A percentile compares a stretch with the other conserved stretches of the same genome.
These are phyloP conservation scores for Leccinum angustisporum DNA, from an alignment of 1,284 basidiomycete species.

Conservation along the genomic window DNA sequence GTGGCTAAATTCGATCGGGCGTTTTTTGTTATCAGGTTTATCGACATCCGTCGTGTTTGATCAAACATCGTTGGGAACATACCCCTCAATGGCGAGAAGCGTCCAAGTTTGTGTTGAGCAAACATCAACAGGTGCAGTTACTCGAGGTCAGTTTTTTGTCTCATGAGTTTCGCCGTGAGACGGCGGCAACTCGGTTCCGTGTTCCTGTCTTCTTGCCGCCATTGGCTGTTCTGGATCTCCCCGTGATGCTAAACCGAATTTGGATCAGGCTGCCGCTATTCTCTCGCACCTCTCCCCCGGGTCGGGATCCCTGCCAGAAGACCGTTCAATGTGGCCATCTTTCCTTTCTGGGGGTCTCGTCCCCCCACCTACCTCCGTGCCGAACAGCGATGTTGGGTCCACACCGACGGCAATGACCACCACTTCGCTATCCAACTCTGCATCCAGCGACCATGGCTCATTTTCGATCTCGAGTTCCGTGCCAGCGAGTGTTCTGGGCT, in stretches of 20 bases:
- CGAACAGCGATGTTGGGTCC: slow-evolving; percentile 16
- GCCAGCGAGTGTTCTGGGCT: slow-evolving; percentile 30
- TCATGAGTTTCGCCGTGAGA: background rate
- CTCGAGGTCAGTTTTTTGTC: slow-evolving; percentile 65
- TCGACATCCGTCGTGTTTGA: slow-evolving; percentile 90
- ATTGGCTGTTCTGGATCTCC: background rate
- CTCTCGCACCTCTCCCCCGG: slow-evolving; percentile 78
- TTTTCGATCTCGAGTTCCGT: slow-evolving; percentile 44
- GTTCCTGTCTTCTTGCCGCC: slow-evolving; percentile 5
- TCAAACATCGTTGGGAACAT: slow-evolving; percentile 98
- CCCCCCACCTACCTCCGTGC: slow-evolving; percentile 47
- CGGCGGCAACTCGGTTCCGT: background rate
- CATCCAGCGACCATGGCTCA: slow-evolving; percentile 20
- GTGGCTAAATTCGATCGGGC: slow-evolving; percentile 2
- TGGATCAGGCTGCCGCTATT: slow-evolving; percentile 83
- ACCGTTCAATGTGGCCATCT: slow-evolving; percentile 84
- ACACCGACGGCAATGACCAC: slow-evolving; percentile 10
- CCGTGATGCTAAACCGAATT: slow-evolving; percentile 10
- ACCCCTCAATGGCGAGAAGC: slow-evolving; percentile 97
- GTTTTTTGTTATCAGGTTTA: slow-evolving; percentile 63
- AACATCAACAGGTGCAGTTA: slow-evolving; percentile 97
- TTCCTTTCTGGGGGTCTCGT: slow-evolving; percentile 71
- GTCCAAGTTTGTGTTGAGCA: slow-evolving; percentile 90
- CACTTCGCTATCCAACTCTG: slow-evolving; percentile 7
- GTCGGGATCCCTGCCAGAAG: slow-evolving; percentile 83